Evolutionary conservation across 2,329 filamentous ascomycete species (phyloP).

Genomic region (Venturia pyrina): DNA sequence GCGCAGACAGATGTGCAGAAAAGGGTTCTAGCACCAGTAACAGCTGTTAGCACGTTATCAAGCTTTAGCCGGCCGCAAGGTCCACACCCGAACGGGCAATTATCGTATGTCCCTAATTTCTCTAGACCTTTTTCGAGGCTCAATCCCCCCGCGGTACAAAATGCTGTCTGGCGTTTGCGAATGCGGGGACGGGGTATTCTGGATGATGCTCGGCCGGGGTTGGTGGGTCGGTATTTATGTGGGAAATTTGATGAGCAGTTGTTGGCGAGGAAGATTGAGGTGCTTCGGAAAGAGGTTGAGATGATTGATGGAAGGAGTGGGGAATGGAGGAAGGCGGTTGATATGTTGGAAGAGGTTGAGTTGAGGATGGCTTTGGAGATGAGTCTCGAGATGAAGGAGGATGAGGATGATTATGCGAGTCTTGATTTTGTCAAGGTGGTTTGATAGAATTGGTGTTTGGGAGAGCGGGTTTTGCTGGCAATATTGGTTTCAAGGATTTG

Average conservation of each 20-base stretch:
- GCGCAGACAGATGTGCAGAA: background rate
- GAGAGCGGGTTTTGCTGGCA: background rate
- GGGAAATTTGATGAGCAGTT: background rate
- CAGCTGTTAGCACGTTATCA: background rate
- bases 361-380: background rate
- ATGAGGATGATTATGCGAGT: background rate
- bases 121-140: background rate
- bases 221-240: background rate
- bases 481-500: background rate
- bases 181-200: background rate
- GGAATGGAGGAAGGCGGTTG: background rate
- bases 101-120: background rate
- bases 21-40: background rate
- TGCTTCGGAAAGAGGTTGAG: background rate
- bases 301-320: background rate
- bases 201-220: background rate
- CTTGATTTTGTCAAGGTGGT: background rate
- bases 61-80: background rate
- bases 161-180: background rate
- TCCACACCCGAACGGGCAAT: background rate
- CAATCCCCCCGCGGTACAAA: background rate
- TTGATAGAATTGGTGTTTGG: background rate
- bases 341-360: background rate
- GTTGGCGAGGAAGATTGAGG: background rate
- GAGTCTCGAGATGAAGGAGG: background rate